A percentile compares a stretch with the other conserved stretches of the same genome.
Evolutionary conservation across 2,329 filamentous ascomycete genomes (phyloP).

Genomic region (Exophiala calicioides): DNA sequence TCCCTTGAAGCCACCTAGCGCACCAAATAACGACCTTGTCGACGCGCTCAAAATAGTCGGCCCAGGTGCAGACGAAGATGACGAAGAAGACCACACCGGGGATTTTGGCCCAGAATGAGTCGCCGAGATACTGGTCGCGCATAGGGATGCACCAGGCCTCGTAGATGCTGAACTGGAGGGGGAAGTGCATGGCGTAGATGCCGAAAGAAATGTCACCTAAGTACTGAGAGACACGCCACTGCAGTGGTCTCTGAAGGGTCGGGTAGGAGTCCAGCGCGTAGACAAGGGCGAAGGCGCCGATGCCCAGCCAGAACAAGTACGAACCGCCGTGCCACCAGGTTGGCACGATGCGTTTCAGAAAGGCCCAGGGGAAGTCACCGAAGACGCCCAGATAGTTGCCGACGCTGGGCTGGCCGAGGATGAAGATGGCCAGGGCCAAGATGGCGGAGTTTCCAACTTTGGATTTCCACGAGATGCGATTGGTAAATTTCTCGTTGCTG

Average conservation of each 20-base stretch:
- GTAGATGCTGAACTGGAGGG: conserved; percentile 6
- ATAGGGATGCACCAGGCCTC: conserved; percentile 3
- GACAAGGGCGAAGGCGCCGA: conserved; percentile 45
- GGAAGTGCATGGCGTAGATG: conserved; percentile 48
- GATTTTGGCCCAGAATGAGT: too few species aligned
- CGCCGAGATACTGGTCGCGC: conserved; percentile 3
- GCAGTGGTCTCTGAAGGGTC: conserved; percentile 45
- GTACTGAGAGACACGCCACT: conserved; percentile 46
- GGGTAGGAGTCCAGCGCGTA: conserved; percentile 44
- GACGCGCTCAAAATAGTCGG: not conserved
- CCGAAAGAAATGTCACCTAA: conserved; percentile 50
- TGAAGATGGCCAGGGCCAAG: conserved; percentile 5
- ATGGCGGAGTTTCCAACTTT: conserved; percentile 2
- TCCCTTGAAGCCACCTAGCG: too few species aligned
- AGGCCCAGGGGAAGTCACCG: conserved; percentile 34
- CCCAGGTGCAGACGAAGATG: not conserved
- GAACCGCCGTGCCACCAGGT: conserved; percentile 44
- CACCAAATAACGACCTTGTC: too few species aligned
- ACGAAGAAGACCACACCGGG: too few species aligned
- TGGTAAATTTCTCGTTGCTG: conserved; percentile 1
- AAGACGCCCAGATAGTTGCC: conserved; percentile 2
- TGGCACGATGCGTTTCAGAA: conserved; percentile 39
- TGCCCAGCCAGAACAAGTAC: conserved; percentile 45
- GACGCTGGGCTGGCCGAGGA: conserved; percentile 16
- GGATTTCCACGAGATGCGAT: not conserved